phyloP scores from a whole-genome alignment of 345 rosid species.

The Citrus australasica region DNA sequence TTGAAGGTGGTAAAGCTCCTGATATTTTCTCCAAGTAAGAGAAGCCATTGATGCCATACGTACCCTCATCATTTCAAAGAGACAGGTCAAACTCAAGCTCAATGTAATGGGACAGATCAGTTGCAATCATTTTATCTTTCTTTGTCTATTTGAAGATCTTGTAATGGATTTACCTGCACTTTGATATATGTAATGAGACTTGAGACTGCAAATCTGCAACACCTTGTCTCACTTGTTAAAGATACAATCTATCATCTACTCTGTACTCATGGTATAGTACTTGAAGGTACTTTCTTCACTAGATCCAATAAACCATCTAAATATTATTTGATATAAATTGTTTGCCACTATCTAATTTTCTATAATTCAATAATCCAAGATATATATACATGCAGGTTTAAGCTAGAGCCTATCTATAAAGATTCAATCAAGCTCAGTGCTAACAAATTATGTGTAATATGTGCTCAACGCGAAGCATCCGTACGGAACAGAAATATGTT shows the following conservation, averaged over 20 bases:
- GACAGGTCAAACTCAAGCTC: slow-evolving; percentile 48
- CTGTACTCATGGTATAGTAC: too few species aligned
- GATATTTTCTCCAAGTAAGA: slow-evolving; percentile 87
- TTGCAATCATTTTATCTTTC: slow-evolving; percentile 9
- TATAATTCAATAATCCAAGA: too few species aligned
- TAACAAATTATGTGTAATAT: too few species aligned
- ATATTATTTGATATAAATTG: too few species aligned
- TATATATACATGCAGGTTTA: too few species aligned
- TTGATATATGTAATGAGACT: slow-evolving; percentile 21
- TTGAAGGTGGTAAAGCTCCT: slow-evolving; percentile 88
- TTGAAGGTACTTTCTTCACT: too few species aligned
- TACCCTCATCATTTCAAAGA: slow-evolving; percentile 57
- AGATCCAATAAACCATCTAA: too few species aligned
- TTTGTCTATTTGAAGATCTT: slow-evolving; percentile 19
- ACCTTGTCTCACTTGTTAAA: slow-evolving; percentile 11
- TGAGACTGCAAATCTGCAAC: slow-evolving; percentile 4
- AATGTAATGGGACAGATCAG: slow-evolving; percentile 12
- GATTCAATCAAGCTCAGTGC: too few species aligned
- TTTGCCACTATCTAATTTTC: too few species aligned
- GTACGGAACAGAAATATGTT: too few species aligned
- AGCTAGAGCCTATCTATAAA: too few species aligned
- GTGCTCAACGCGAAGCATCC: too few species aligned
- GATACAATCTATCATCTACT: slow-evolving; percentile 17
- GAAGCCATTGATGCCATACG: slow-evolving; percentile 89
- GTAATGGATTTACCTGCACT: slow-evolving; percentile 24